Conservation (phyloP, 495 filamentous ascomycete genomes). For the Annulohypoxylon moriforme region DNA sequence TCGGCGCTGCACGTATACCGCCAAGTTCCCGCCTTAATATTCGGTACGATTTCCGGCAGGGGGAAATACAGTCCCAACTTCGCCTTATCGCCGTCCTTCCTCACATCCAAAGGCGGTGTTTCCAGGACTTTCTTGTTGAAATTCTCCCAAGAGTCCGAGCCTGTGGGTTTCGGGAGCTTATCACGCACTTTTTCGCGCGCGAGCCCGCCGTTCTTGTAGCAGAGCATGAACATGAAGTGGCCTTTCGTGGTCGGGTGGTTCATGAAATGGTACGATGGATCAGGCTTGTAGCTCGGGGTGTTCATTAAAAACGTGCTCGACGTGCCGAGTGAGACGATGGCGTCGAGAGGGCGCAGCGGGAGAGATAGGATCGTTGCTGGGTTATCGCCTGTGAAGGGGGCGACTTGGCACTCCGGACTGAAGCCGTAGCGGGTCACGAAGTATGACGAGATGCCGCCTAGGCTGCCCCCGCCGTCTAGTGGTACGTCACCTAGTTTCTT, state of each 20-base stretch:
- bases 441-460: conserved; percentile 80
- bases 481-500: conserved; percentile 83
- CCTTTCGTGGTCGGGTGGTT: conserved; percentile 85
- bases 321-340: conserved; percentile 93
- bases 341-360: conserved; percentile 85
- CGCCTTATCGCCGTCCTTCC: conserved; percentile 64
- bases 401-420: conserved; percentile 75
- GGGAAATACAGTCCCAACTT: conserved; percentile 94
- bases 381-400: conserved; percentile 95
- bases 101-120: conserved; percentile 74
- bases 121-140: conserved; percentile 78
- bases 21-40: conserved; percentile 84
- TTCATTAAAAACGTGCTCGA: conserved; percentile 98
- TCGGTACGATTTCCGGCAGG: conserved; percentile 94
- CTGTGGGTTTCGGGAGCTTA: conserved; percentile 58
- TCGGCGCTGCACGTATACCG: conserved; percentile 72
- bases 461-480: conserved; percentile 79
- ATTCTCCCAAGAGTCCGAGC: conserved; percentile 70
- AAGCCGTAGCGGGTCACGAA: conserved; percentile 84
- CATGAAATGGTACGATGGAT: conserved; percentile 89
- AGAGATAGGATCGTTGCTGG: conserved; percentile 93
- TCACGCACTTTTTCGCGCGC: conserved; percentile 91
- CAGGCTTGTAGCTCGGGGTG: conserved; percentile 87
- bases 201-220: conserved; percentile 97
- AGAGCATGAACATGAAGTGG: conserved; percentile 98